Percentiles rank a stretch among this genome's conserved stretches.
These are phyloP conservation scores for Neopestalotiopsis sp. DNA, from an alignment of 2,329 filamentous ascomycete species.

Conservation along the genomic window DNA sequence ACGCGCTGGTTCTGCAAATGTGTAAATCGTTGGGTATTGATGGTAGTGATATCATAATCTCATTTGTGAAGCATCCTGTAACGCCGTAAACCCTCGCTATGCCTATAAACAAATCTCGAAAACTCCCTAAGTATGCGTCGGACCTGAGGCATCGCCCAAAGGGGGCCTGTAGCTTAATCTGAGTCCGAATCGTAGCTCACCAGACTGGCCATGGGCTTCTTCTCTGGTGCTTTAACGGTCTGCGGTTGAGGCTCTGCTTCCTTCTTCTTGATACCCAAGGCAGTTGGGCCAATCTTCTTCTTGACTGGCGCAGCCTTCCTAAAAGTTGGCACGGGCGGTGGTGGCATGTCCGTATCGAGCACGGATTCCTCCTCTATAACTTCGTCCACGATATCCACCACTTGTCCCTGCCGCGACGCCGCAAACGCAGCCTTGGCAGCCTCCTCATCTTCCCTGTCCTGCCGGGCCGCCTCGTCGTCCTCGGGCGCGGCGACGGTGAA, in stretches of 20 bases:
- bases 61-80: neutral
- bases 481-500: conserved; percentile 55
- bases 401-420: conserved; percentile 58
- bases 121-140: neutral
- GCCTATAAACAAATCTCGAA: conserved; percentile 12
- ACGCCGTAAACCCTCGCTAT: conserved; percentile 11
- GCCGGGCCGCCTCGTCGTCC: conserved; percentile 65
- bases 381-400: conserved; percentile 57
- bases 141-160: no score
- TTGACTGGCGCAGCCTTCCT: conserved; percentile 70
- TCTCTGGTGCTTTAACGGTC: conserved; percentile 6
- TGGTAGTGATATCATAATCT: neutral
- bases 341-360: conserved; percentile 45
- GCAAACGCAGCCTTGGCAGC: conserved; percentile 80
- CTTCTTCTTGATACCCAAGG: conserved; percentile 89
- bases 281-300: conserved; percentile 82
- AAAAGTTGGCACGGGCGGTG: conserved; percentile 71
- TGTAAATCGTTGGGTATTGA: neutral
- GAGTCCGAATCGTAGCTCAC: conserved; percentile 22
- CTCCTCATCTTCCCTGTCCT: conserved; percentile 84
- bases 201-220: conserved; percentile 10
- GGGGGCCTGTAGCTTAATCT: conserved; percentile 14
- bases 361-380: conserved; percentile 41
- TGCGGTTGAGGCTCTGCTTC: conserved; percentile 39
- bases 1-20: neutral